Percentiles rank a stretch among this genome's conserved stretches.
Evolutionary conservation across 108 stramenopile genomes (phyloP).

Genomic region (Nitzschia sp.): DNA sequence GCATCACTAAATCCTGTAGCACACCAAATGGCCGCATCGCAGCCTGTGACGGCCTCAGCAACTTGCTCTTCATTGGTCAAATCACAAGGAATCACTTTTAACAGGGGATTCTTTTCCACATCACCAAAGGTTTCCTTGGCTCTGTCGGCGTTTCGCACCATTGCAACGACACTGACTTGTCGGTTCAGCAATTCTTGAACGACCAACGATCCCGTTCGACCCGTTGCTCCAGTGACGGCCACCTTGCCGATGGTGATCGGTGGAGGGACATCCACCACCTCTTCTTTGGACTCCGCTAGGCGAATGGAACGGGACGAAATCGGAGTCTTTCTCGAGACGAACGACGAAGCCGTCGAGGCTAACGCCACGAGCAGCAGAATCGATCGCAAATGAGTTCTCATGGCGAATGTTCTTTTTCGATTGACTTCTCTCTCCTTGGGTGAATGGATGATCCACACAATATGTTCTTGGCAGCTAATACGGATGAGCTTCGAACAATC

Average conservation of each 20-base stretch:
- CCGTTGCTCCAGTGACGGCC: conserved; percentile 83
- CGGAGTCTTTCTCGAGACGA: background rate
- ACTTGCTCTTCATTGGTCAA: conserved; percentile 46
- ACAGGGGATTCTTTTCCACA: conserved; percentile 28
- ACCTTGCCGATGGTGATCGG: conserved; percentile 38
- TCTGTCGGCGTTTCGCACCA: conserved; percentile 69
- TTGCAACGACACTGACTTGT: conserved; percentile 53
- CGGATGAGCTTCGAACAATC: too few relatives aligned
- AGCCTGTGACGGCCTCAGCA: conserved; percentile 34
- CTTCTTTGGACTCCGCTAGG: background rate
- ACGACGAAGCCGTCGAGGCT: background rate
- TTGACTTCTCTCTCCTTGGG: too few relatives aligned
- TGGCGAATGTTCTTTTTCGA: too few relatives aligned
- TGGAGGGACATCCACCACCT: background rate
- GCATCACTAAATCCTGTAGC: conserved; percentile 79
- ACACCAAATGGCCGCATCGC: conserved; percentile 84
- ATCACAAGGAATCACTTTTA: conserved; percentile 34
- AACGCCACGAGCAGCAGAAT: background rate
- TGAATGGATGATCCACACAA: too few relatives aligned
- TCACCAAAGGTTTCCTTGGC: conserved; percentile 44
- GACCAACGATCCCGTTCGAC: conserved; percentile 71
- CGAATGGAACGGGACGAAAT: background rate
- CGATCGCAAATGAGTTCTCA: background rate
- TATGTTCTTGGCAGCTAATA: too few relatives aligned
- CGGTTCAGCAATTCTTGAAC: conserved; percentile 65